These are phyloP conservation scores for Chalciporus chontae DNA, from an alignment of 768 basidiomycete genomes.

Conservation along the genomic window DNA sequence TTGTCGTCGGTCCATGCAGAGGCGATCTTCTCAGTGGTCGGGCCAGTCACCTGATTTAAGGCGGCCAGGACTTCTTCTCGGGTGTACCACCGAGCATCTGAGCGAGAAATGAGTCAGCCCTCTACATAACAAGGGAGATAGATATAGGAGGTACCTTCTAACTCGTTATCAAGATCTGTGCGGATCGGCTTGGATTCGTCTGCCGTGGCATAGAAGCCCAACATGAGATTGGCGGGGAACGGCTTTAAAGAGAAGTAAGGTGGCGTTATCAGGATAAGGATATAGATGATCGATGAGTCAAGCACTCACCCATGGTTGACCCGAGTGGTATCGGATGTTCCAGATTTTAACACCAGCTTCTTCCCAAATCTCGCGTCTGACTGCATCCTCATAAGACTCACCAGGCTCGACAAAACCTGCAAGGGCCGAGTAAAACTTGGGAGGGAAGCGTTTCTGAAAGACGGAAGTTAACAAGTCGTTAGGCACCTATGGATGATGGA, in stretches of 20 bases:
- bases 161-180: slow-evolving; percentile 88
- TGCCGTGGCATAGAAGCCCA: slow-evolving; percentile 82
- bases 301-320: slow-evolving; percentile 76
- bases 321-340: slow-evolving; percentile 80
- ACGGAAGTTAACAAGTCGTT: slow-evolving; percentile 1
- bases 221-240: slow-evolving; percentile 87
- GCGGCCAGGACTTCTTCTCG: slow-evolving; percentile 67
- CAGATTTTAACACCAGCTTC: slow-evolving; percentile 90
- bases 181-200: slow-evolving; percentile 73
- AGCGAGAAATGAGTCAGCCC: background rate
- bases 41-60: slow-evolving; percentile 35
- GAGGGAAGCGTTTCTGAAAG: slow-evolving; percentile 58
- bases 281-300: background rate
- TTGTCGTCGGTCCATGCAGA: slow-evolving; percentile 21
- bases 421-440: slow-evolving; percentile 79
- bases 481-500: background rate
- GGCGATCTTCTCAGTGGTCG: slow-evolving; percentile 26
- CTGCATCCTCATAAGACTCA: slow-evolving; percentile 92
- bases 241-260: slow-evolving; percentile 49
- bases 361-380: slow-evolving; percentile 91
- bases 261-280: background rate
- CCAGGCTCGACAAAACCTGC: slow-evolving; percentile 95
- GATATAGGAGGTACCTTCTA: slow-evolving; percentile 55
- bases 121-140: background rate
- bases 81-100: slow-evolving; percentile 89